Evolutionary conservation across 306 rosid genomes (phyloP).

Genomic region (Ceratonia siliqua): DNA sequence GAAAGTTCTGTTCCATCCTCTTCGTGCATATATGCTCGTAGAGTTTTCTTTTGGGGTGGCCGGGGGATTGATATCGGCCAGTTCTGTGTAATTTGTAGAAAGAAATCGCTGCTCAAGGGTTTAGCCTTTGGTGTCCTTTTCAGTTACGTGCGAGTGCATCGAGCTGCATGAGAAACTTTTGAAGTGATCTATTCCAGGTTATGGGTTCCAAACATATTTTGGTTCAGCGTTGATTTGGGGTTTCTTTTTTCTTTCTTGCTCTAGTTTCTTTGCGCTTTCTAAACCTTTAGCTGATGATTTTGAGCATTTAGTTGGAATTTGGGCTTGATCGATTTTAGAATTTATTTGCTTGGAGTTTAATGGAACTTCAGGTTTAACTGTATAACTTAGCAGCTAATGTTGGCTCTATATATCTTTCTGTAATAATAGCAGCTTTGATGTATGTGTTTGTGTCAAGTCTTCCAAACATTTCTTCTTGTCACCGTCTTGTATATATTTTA

Average conservation of each 20-base stretch:
- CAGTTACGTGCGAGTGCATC: slow-evolving; percentile 23
- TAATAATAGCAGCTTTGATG: not conserved
- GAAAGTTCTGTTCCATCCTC: slow-evolving; percentile 16
- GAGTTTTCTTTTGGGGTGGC: not conserved
- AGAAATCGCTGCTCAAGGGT: not conserved
- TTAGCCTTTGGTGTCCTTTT: not conserved
- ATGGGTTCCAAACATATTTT: not conserved
- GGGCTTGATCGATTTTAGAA: not conserved
- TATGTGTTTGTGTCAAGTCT: not conserved
- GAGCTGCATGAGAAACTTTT: not conserved
- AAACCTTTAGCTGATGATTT: slow-evolving; percentile 8
- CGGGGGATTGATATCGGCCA: not conserved
- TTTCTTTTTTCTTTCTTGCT: not conserved
- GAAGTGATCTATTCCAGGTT: slow-evolving; percentile 15
- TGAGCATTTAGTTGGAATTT: not conserved
- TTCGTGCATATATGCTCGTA: slow-evolving; percentile 1
- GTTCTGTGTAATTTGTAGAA: not conserved
- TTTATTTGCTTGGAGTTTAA: not conserved
- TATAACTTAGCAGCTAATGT: not conserved
- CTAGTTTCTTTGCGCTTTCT: not conserved
- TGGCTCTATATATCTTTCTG: not conserved
- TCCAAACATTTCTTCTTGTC: not conserved
- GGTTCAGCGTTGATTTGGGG: not conserved
- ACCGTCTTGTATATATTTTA: not conserved
- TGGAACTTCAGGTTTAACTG: slow-evolving; percentile 10